Evolutionary conservation across 306 rosid species (phyloP).

Genomic region (Prunus kanzakura): DNA sequence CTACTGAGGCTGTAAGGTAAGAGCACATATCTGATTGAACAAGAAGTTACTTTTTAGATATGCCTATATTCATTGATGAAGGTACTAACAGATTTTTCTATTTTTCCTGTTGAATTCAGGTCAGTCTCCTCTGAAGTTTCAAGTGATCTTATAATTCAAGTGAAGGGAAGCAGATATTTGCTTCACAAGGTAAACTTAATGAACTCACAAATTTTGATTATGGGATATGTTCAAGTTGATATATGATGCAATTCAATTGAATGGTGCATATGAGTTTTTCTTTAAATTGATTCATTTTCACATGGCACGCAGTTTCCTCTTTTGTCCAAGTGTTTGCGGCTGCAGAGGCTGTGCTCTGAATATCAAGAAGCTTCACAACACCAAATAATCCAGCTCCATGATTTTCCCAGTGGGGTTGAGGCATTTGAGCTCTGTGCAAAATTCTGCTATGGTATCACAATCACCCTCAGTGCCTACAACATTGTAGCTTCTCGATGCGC

Average conservation of each 20-base stretch:
- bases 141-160: slow-evolving; percentile 90
- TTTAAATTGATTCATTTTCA: neutral
- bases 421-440: slow-evolving; percentile 93
- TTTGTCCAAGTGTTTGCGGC: slow-evolving; percentile 76
- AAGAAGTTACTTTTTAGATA: neutral
- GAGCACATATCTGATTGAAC: neutral
- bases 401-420: slow-evolving; percentile 83
- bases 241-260: neutral
- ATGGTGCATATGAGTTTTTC: neutral
- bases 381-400: slow-evolving; percentile 77
- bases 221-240: slow-evolving; percentile 5
- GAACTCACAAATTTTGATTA: slow-evolving; percentile 6
- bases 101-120: slow-evolving; percentile 44
- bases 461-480: slow-evolving; percentile 93
- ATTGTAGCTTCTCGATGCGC: slow-evolving; percentile 81
- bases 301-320: slow-evolving; percentile 79
- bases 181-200: slow-evolving; percentile 79
- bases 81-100: neutral
- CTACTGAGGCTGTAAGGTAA: slow-evolving; percentile 77
- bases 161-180: slow-evolving; percentile 77
- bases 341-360: slow-evolving; percentile 79
- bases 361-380: slow-evolving; percentile 63
- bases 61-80: neutral
- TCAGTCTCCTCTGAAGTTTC: slow-evolving; percentile 94
- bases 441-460: slow-evolving; percentile 89